Evolutionary conservation across 2,329 filamentous ascomycete genomes (phyloP).

Genomic region (Xylariaceae sp.): DNA sequence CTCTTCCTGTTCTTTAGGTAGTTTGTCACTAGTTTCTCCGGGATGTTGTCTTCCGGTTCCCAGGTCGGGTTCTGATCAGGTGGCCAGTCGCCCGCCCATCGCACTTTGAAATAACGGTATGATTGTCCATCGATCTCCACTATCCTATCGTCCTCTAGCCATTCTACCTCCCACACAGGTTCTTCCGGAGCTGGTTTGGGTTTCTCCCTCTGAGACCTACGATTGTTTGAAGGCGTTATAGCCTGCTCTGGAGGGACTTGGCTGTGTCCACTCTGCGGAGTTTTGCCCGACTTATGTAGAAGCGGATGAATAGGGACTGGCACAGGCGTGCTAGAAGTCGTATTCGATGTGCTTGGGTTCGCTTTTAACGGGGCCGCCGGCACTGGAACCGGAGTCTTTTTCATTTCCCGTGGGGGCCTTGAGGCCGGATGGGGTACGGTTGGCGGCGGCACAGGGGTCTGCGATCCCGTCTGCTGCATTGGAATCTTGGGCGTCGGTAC

Average conservation of each 20-base stretch:
- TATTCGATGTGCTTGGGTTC: neutral
- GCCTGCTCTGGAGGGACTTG: no score
- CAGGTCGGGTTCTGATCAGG: conserved; percentile 51
- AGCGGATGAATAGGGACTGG: no score
- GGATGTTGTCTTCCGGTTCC: conserved; percentile 51
- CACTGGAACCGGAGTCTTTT: neutral
- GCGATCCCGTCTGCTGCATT: no score
- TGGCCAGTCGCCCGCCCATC: conserved; percentile 54
- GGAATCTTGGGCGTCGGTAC: no score
- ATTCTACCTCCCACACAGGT: conserved; percentile 39
- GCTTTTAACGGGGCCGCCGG: neutral
- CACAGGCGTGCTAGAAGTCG: conserved; percentile 1
- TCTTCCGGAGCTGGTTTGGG: conserved; percentile 19
- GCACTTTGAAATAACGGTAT: conserved; percentile 45
- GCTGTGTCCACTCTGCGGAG: no score
- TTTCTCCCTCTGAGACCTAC: conserved; percentile 15
- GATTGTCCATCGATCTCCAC: conserved; percentile 32
- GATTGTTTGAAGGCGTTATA: conserved; percentile 1
- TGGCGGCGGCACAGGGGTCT: no score
- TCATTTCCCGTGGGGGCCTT: neutral
- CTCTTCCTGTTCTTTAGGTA: conserved; percentile 35
- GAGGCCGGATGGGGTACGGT: no score
- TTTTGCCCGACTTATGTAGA: no score
- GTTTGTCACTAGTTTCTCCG: conserved; percentile 34
- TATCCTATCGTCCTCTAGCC: conserved; percentile 38